Evolutionary conservation across 805 yeast species (phyloP), one percentile per base, ranked within the genome.

Genomic region (Starmerella vaccinii): DNA sequence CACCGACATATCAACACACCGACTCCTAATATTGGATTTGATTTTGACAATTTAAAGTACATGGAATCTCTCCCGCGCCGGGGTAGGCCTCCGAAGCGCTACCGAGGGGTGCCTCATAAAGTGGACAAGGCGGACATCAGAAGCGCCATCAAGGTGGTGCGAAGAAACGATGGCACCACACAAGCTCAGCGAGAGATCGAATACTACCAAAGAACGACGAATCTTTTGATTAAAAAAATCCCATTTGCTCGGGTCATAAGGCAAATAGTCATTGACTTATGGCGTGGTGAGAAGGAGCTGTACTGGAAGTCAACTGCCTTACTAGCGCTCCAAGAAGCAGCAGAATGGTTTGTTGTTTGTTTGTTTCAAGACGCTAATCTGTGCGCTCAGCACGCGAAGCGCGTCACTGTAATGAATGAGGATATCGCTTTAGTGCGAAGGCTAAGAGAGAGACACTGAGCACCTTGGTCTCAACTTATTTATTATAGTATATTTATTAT

Each of bases 381-480:
- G 76, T 92, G 97, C 76, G 97, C 97, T 59, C 86, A 88, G 62
- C 98, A 90, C 74, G 98, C 97, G 66, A 90, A 92, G 82, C 84
- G 98, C 76, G 97, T 90, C 63, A 90, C 98, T 59, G 87, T 90
- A 67, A 95, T 87, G 79, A 90, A 88, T 86, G 89, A 89, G 76
- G 98, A 90, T 72, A 86, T 90, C 70, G 95, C 89, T 69, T 78
- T 90, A 68, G 98, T 97, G 61, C 84, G 97, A 77, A 84, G 97
- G 77, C 81, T 90, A 70, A 83, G 97, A 76, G 97, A 97, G 37
- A 53, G 57, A 13, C 52, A 55, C 26, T 73, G 95, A n/a, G 12
- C 9, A 19, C 6, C 15, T 21, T 13, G 32, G 32, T 21, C 13
- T 18, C 7, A 15, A 8, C 15, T 15, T 42, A 42, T 42, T 19